These are phyloP conservation scores for Lanmaoa pseudosensibilis DNA, from an alignment of 768 basidiomycete genomes.

Conservation along the genomic window DNA sequence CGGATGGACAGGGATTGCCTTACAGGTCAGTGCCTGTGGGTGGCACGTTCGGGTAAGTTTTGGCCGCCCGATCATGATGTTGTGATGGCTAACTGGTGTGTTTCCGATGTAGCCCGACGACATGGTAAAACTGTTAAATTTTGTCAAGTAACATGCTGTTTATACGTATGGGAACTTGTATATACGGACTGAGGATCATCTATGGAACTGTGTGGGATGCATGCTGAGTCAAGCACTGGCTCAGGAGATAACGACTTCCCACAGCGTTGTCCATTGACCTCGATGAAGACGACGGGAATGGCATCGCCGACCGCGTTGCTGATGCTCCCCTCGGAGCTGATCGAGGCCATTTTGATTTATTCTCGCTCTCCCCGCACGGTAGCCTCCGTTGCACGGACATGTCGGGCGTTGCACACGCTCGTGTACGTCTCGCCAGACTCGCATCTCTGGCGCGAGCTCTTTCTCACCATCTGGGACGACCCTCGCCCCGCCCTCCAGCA, in stretches of 20 bases:
- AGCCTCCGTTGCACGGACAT: constrained; percentile 39
- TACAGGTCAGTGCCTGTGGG: constrained; percentile 14
- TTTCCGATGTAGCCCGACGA: constrained; percentile 6
- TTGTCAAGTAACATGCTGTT: not conserved
- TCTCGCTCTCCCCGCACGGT: constrained; percentile 34
- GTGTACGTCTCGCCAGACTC: constrained; percentile 36
- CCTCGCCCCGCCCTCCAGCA: constrained; percentile 39
- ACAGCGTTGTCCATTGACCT: constrained; percentile 1
- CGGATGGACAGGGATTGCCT: constrained; percentile 13
- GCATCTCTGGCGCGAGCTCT: constrained; percentile 50
- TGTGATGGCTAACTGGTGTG: not conserved
- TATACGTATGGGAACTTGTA: not conserved
- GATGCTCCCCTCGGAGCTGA: constrained; percentile 41
- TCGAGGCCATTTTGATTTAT: constrained; percentile 38
- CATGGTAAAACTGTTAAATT: constrained; percentile 3
- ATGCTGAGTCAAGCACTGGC: constrained; percentile 2
- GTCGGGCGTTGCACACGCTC: constrained; percentile 34
- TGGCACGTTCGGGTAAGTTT: constrained; percentile 30
- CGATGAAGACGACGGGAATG: not conserved
- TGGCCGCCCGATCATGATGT: not conserved
- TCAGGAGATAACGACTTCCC: not conserved
- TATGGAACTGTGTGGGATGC: not conserved
- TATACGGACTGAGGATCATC: not conserved
- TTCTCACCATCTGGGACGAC: constrained; percentile 50
- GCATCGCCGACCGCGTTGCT: not conserved